phyloP scores from a whole-genome alignment of 768 basidiomycete species.

The Pleurotus tuoliensis region DNA sequence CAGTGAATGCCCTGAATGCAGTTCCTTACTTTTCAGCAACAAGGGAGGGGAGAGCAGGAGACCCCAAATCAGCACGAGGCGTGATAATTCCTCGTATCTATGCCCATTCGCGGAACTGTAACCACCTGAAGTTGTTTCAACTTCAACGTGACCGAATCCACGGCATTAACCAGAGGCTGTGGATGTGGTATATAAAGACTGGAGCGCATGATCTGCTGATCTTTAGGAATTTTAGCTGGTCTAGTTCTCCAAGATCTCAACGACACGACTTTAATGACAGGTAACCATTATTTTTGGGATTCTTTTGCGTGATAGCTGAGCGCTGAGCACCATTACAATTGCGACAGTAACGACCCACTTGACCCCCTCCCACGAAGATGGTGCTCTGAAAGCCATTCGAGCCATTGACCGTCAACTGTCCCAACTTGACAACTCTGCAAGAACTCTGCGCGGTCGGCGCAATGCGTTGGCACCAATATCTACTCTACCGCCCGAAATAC shows the following conservation, averaged over 20 bases:
- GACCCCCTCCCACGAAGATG: neutral
- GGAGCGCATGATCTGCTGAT: neutral
- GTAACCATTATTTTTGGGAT: neutral
- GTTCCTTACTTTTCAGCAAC: no score
- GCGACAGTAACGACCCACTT: slow-evolving; percentile 1
- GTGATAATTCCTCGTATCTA: neutral
- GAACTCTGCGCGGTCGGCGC: slow-evolving; percentile 28
- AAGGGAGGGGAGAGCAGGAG: no score
- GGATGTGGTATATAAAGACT: neutral
- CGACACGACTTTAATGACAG: slow-evolving; percentile 8
- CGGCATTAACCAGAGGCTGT: slow-evolving; percentile 1
- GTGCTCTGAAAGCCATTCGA: slow-evolving; percentile 14
- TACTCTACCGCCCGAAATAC: slow-evolving; percentile 38
- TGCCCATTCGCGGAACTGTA: neutral
- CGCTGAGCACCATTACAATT: neutral
- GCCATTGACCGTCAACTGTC: slow-evolving; percentile 35
- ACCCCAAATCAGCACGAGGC: neutral
- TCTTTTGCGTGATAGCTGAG: neutral
- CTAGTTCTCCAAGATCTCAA: slow-evolving; percentile 7
- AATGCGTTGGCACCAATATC: slow-evolving; percentile 35
- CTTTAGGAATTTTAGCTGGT: slow-evolving; percentile 7
- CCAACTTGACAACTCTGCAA: slow-evolving; percentile 28
- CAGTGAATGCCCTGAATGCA: no score
- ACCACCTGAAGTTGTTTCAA: slow-evolving; percentile 7
- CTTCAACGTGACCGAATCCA: neutral